Conservation (phyloP, 2,329 filamentous ascomycete species). For the Pyrenochaeta sp. region DNA sequence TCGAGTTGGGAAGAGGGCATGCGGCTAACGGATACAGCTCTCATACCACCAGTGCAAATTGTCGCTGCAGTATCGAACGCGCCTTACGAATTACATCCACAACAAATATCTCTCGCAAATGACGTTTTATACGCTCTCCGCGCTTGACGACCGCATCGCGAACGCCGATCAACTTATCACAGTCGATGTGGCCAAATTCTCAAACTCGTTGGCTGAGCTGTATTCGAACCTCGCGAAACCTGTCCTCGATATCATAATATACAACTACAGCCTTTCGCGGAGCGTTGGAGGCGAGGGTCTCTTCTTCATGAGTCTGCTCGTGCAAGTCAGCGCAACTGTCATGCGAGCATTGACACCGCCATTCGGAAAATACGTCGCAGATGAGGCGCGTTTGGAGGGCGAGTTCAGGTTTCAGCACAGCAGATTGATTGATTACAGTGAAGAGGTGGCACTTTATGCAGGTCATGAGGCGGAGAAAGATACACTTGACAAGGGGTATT, state of each 20-base stretch:
- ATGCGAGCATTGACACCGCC: constrained; percentile 96
- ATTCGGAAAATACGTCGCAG: constrained; percentile 96
- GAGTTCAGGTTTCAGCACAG: constrained; percentile 97
- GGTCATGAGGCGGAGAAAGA: constrained; percentile 96
- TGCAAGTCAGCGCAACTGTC: constrained; percentile 88
- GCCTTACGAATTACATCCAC: constrained; percentile 93
- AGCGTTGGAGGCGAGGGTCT: constrained; percentile 96
- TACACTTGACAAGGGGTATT: constrained; percentile 96
- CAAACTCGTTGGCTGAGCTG: constrained; percentile 90
- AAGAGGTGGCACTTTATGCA: constrained; percentile 90
- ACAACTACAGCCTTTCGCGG: constrained; percentile 91
- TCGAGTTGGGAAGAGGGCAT: not conserved
- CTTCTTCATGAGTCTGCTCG: constrained; percentile 92
- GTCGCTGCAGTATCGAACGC: constrained; percentile 88
- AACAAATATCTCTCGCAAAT: constrained; percentile 96
- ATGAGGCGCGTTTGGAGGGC: constrained; percentile 91
- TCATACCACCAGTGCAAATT: constrained; percentile 97
- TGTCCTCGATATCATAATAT: constrained; percentile 92
- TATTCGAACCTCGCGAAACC: constrained; percentile 98
- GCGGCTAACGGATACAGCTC: constrained; percentile 63
- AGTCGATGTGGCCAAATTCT: constrained; percentile 95
- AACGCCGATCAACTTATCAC: constrained; percentile 98
- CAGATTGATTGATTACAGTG: constrained; percentile 91
- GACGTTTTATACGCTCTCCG: constrained; percentile 96
- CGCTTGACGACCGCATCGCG: constrained; percentile 96